These are phyloP conservation scores for Diplodia corticola DNA, from an alignment of 2,329 filamentous ascomycete genomes.

Conservation along the genomic window DNA sequence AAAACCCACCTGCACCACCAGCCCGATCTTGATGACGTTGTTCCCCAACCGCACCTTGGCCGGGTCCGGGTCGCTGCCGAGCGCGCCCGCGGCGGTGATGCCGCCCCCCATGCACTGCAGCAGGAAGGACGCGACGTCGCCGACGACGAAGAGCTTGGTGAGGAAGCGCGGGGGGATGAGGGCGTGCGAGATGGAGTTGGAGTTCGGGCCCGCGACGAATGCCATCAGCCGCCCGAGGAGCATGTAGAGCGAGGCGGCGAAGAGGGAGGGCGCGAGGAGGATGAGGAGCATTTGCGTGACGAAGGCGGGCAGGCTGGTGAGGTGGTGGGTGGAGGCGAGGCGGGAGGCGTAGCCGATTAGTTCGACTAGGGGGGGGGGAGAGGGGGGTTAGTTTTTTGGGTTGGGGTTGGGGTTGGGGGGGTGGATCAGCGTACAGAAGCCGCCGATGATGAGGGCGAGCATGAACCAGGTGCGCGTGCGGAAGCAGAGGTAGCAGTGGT, in stretches of 20 bases:
- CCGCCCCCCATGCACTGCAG: conserved; percentile 34
- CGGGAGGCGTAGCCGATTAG: conserved; percentile 53
- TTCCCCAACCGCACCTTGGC: conserved; percentile 33
- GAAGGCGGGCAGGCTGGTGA: conserved; percentile 39
- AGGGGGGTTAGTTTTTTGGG: no score
- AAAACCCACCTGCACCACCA: conserved; percentile 52
- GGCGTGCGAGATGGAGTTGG: no score
- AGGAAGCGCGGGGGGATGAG: conserved; percentile 39
- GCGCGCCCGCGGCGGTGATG: background rate
- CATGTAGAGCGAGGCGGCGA: conserved; percentile 51
- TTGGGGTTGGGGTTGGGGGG: background rate
- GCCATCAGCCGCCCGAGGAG: conserved; percentile 43
- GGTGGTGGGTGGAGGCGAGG: conserved; percentile 36
- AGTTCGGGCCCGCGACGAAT: conserved; percentile 35
- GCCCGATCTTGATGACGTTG: conserved; percentile 50
- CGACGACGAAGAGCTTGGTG: conserved; percentile 46
- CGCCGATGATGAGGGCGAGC: conserved; percentile 53
- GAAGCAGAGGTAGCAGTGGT: conserved; percentile 43
- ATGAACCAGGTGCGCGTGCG: conserved; percentile 52
- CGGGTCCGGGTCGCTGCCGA: background rate
- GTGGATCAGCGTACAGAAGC: conserved; percentile 41
- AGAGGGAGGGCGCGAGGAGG: conserved; percentile 49
- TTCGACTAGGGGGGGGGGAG: conserved; percentile 53
- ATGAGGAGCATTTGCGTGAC: conserved; percentile 48
- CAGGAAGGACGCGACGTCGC: conserved; percentile 45